phyloP scores from a whole-genome alignment of 2,329 filamentous ascomycete species.

The Stachybotrys chartarum region DNA sequence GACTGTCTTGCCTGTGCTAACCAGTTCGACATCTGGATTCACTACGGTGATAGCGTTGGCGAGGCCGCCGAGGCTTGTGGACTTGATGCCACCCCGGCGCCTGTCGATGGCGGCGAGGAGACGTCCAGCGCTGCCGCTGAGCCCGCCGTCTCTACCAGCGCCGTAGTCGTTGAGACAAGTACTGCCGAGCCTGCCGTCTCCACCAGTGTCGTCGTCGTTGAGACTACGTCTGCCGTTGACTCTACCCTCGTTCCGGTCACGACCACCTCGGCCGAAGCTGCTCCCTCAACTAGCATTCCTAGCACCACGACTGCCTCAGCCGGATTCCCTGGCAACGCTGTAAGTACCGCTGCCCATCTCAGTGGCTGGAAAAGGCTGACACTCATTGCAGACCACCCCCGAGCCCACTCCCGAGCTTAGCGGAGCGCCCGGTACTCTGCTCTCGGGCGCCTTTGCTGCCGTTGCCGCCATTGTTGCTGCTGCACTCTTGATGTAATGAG shows the following conservation, averaged over 20 bases:
- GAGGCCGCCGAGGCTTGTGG: slow-evolving; percentile 29
- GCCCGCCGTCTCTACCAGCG: neutral
- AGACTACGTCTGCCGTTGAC: neutral
- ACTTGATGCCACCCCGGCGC: slow-evolving; percentile 15
- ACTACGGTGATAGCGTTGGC: slow-evolving; percentile 30
- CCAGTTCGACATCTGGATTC: slow-evolving; percentile 34
- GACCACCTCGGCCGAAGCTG: neutral
- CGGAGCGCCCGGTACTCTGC: neutral
- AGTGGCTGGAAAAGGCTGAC: neutral
- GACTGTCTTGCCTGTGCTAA: slow-evolving; percentile 37
- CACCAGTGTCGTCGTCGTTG: neutral
- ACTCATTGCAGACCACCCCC: neutral
- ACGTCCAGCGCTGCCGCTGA: slow-evolving; percentile 5
- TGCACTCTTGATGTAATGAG: slow-evolving; percentile 9
- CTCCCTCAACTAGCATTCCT: neutral
- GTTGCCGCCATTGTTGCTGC: slow-evolving; percentile 1
- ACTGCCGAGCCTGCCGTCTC: neutral
- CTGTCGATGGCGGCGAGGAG: slow-evolving; percentile 5
- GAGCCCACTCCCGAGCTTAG: neutral
- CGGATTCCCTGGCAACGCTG: neutral
- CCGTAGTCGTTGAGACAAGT: slow-evolving; percentile 1
- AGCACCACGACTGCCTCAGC: neutral
- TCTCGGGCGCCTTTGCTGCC: neutral
- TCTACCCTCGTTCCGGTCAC: neutral
- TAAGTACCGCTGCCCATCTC: neutral